A percentile compares a stretch with the other conserved stretches of the same genome.
Evolutionary conservation across 2,329 filamentous ascomycete genomes (phyloP).

Genomic region (Chaetomium olivaceum): DNA sequence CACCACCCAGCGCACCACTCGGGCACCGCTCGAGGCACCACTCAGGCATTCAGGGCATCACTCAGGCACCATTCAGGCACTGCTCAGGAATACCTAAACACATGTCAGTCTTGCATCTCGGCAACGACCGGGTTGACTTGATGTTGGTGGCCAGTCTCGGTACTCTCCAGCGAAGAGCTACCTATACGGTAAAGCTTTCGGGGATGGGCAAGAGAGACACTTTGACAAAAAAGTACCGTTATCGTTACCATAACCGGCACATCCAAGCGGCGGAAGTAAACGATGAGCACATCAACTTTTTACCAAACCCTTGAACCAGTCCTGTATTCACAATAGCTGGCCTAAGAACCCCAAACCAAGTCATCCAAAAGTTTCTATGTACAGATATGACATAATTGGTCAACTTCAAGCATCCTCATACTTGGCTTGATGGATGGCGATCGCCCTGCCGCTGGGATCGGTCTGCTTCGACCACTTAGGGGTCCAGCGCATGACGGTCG

Average conservation of each 20-base stretch:
- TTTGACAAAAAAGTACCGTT: background rate
- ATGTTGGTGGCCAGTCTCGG: too few relatives aligned
- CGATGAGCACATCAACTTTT: background rate
- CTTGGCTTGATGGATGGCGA: constrained; percentile 73
- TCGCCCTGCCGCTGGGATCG: constrained; percentile 89
- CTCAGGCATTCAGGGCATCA: too few relatives aligned
- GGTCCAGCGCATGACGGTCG: constrained; percentile 93
- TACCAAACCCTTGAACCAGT: background rate
- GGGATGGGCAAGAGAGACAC: background rate
- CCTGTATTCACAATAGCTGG: background rate
- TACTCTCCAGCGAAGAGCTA: too few relatives aligned
- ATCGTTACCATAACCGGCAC: too few relatives aligned
- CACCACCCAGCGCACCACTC: too few relatives aligned
- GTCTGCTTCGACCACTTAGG: constrained; percentile 97
- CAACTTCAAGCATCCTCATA: constrained; percentile 55
- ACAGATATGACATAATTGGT: constrained; percentile 29
- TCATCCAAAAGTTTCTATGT: constrained; percentile 21
- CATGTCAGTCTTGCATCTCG: background rate
- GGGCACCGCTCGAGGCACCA: too few relatives aligned
- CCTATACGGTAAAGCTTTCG: background rate
- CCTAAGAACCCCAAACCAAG: background rate
- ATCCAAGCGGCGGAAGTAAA: background rate
- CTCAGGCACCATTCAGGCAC: too few relatives aligned
- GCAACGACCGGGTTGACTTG: background rate
- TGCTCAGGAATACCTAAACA: too few relatives aligned